Evolutionary conservation across 2,329 filamentous ascomycete genomes (phyloP).

Genomic region (Phialophora tarda): DNA sequence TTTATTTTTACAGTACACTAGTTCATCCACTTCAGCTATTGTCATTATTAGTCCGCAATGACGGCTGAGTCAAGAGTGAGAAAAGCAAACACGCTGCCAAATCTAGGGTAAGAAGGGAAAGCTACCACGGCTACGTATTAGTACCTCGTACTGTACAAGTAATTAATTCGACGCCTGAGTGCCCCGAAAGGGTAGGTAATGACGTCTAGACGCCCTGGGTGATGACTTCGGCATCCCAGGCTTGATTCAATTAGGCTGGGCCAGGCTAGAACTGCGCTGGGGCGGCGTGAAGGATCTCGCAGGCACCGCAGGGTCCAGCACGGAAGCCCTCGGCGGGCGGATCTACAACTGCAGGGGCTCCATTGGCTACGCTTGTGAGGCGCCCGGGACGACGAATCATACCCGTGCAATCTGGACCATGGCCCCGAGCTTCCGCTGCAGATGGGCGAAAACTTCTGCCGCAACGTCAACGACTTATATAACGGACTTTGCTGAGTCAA

Average conservation of each 20-base stretch:
- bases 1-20: neutral
- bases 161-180: neutral
- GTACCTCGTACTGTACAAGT: too few relatives aligned
- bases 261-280: neutral
- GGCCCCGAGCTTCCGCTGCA: slow-evolving; percentile 15
- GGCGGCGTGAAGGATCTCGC: neutral
- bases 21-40: neutral
- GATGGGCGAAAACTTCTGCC: slow-evolving; percentile 9
- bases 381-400: neutral
- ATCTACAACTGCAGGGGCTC: slow-evolving; percentile 10
- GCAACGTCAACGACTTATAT: slow-evolving; percentile 4
- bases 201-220: neutral
- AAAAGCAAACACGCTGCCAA: neutral
- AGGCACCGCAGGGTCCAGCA: neutral
- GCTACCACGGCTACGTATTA: too few relatives aligned
- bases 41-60: neutral
- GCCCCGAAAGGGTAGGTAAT: neutral
- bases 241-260: neutral
- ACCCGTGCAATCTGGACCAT: slow-evolving; percentile 5
- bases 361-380: neutral
- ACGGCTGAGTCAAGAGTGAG: neutral
- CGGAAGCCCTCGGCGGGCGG: slow-evolving; percentile 10
- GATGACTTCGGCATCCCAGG: neutral
- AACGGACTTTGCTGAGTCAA: slow-evolving; percentile 14
- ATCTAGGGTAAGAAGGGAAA: neutral